Percentiles rank a stretch among this genome's conserved stretches.
These are phyloP conservation scores for Acanthamoeba sp. DNA, from an alignment of 208 protist genomes.

Conservation along the genomic window DNA sequence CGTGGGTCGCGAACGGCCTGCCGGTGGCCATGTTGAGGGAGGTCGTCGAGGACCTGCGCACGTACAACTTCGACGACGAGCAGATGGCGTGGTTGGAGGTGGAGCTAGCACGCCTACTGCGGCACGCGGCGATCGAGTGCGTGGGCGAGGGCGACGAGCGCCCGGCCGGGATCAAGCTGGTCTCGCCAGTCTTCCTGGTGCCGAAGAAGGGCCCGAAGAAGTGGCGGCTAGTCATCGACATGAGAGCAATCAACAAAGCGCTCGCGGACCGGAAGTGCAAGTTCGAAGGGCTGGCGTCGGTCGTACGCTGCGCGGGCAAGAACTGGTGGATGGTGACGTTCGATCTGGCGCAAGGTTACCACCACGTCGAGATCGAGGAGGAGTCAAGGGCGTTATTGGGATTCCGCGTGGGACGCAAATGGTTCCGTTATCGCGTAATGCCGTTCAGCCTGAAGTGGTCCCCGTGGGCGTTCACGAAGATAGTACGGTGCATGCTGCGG, in stretches of 20 bases:
- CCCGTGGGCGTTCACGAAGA: conserved; percentile 19
- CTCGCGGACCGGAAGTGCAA: neutral
- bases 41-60: neutral
- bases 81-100: neutral
- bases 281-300: neutral
- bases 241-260: neutral
- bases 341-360: conserved; percentile 13
- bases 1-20: neutral
- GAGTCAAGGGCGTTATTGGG: neutral
- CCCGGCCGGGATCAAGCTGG: neutral
- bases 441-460: neutral
- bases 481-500: neutral
- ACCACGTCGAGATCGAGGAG: neutral
- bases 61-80: neutral
- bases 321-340: neutral
- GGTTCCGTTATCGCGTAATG: neutral
- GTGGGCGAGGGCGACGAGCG: neutral
- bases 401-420: neutral
- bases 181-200: conserved; percentile 9
- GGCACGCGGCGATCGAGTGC: neutral
- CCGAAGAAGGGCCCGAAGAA: conserved; percentile 20
- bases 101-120: neutral
- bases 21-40: neutral
- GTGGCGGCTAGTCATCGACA: conserved; percentile 55
- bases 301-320: neutral